phyloP scores from a whole-genome alignment of 768 basidiomycete species.

The Saitozyma sp. region DNA sequence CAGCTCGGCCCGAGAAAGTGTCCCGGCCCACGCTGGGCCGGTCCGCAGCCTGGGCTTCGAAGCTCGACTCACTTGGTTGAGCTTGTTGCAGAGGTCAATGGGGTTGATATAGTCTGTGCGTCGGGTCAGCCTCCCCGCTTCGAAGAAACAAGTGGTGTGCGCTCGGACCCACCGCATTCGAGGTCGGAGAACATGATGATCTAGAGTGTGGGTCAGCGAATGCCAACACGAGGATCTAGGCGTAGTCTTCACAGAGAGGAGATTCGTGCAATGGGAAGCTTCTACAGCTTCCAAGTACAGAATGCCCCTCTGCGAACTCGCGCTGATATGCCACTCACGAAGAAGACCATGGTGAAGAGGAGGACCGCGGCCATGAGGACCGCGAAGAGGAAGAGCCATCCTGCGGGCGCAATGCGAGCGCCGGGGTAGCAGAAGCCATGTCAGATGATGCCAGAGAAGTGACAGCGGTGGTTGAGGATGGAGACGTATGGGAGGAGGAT shows the following conservation, averaged over 20 bases:
- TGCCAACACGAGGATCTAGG: not conserved
- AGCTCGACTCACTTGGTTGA: constrained; percentile 75
- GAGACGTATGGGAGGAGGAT: not conserved
- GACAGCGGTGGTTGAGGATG: not conserved
- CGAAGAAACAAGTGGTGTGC: not conserved
- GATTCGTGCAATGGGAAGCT: too few relatives aligned
- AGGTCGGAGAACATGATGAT: constrained; percentile 99
- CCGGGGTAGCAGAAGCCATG: not conserved
- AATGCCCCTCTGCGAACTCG: too few relatives aligned
- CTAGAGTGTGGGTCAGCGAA: constrained; percentile 56
- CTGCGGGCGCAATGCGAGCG: constrained; percentile 53
- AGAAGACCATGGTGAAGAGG: constrained; percentile 99
- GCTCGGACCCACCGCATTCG: constrained; percentile 66
- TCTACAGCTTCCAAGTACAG: too few relatives aligned
- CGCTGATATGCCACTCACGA: constrained; percentile 63
- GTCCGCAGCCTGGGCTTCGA: not conserved
- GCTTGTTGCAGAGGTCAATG: constrained; percentile 99
- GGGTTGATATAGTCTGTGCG: constrained; percentile 90
- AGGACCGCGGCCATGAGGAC: constrained; percentile 93
- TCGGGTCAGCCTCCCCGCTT: not conserved
- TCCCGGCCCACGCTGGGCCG: not conserved
- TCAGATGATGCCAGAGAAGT: not conserved
- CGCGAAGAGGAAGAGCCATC: constrained; percentile 95
- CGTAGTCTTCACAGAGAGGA: too few relatives aligned
- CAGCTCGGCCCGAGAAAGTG: not conserved